Percentiles rank a stretch among this genome's conserved stretches.
These are phyloP conservation scores for Tritrichomonas musculus DNA, from an alignment of 208 protist genomes.

Conservation along the genomic window DNA sequence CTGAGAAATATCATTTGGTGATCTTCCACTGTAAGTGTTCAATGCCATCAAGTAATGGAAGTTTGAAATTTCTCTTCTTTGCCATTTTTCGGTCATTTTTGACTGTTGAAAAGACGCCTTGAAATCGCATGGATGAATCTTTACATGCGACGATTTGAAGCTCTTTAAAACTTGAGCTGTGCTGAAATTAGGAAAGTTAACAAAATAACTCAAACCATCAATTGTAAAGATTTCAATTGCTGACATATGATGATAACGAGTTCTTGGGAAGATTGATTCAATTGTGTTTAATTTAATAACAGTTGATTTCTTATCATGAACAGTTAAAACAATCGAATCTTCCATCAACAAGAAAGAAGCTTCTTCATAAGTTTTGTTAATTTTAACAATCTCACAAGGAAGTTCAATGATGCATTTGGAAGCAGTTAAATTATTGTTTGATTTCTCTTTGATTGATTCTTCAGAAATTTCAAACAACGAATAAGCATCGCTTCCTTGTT, in stretches of 20 bases:
- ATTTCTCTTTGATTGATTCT: too few species aligned
- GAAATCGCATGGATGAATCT: background rate
- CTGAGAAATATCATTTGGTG: conserved; percentile 90
- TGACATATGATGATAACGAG: background rate
- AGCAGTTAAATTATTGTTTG: too few species aligned
- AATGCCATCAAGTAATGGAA: conserved; percentile 95
- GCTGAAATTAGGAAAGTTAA: background rate
- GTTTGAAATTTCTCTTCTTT: conserved; percentile 59
- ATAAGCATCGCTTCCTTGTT: background rate
- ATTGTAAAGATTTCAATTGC: background rate
- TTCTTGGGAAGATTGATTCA: background rate
- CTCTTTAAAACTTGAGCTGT: too few species aligned
- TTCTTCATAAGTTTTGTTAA: background rate
- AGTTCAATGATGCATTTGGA: background rate
- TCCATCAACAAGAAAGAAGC: background rate
- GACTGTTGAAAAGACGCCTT: background rate
- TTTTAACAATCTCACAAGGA: background rate
- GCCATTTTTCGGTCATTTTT: background rate
- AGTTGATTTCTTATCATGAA: background rate
- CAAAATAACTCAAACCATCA: background rate
- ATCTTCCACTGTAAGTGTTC: conserved; percentile 86
- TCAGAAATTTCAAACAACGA: background rate
- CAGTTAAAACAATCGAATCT: too few species aligned
- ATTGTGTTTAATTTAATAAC: background rate
- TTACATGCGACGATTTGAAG: too few species aligned